Evolutionary conservation across 2,329 filamentous ascomycete species (phyloP).

Genomic region (Fusarium tjaetaba): DNA sequence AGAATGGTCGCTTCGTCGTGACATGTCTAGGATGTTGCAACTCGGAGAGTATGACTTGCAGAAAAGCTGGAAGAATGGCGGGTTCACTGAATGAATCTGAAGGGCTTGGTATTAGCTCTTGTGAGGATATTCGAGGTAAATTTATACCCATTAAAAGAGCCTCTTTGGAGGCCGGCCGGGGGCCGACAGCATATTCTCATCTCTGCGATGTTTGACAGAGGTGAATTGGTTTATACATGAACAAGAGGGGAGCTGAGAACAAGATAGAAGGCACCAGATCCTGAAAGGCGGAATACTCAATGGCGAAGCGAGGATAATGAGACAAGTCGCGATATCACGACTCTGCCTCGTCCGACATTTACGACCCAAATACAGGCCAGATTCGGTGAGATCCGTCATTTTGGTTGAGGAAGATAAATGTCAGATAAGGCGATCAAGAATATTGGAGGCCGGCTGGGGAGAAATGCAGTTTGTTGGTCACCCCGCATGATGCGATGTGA

Average conservation of each 20-base stretch:
- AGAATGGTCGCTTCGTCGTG: slow-evolving; percentile 24
- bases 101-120: not conserved
- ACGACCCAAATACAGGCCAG: slow-evolving; percentile 15
- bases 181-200: not conserved
- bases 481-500: slow-evolving; percentile 31
- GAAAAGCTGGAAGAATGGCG: no score
- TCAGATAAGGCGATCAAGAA: not conserved
- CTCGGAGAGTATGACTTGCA: accelerated
- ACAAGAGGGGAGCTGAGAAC: not conserved
- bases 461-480: slow-evolving; percentile 8
- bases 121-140: not conserved
- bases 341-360: slow-evolving; percentile 24
- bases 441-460: slow-evolving; percentile 3
- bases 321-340: not conserved
- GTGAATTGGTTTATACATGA: no score
- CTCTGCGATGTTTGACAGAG: not conserved
- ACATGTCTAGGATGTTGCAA: slow-evolving; percentile 13
- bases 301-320: not conserved
- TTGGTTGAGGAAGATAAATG: not conserved
- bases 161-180: slow-evolving; percentile 13
- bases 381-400: not conserved
- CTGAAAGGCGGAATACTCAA: slow-evolving; percentile 1
- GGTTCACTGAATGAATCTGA: not conserved
- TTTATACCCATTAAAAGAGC: not conserved
- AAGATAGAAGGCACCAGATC: not conserved